Base-by-base conservation (phyloP, 2,329 filamentous ascomycete species). In the Cladosporium sp. region DNA sequence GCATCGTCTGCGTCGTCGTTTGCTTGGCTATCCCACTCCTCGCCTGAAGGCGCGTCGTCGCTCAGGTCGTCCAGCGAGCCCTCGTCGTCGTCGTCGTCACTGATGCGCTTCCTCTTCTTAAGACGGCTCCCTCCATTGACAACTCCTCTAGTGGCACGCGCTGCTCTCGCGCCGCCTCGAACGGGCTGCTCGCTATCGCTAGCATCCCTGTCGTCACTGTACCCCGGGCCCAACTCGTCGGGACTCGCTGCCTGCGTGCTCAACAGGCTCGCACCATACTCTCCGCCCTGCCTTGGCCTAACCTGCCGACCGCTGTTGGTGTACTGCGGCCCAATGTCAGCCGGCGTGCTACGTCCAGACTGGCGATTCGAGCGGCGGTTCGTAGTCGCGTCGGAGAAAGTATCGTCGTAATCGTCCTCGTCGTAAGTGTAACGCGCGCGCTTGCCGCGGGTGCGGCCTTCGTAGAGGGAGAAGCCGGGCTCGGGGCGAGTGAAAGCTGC, bases 391-490 rank as follows among this genome's bases (percentile, higher is more conserved):
- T 75, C 91, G 67, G 84, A 84, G 64, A 85, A 81, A n/a, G 81
- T 81, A 52, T 77, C 80, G 37, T 85, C 82, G 35, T 85, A 85
- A 60, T 95, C 89, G 19, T 95, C 89, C 49, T 96, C 91, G 0
- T 90, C 95, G 66, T 88, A 98, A 0, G 89, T 98, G 66, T 98
- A 98, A 70, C 91, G 95, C 73, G 95, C 87, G 56, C 92, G 87
- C 76, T 98, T 97, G 53, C 93, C 93, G 54, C 93, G 84, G 4
- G 95, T 98, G 49, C 93, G 88, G 46, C 93, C 93, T 73, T 98
- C 93, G 68, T 98, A 98, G 54, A 95, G 77, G 1, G 91, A 96
- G 67, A 92, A 95, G 4, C 90, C 90, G 9, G 87, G 85, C 61
- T 95, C 91, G 5, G 90, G 89, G 4, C 90, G 83, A 59, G 86